Base-by-base conservation (phyloP, 306 rosid species). In the Ceratonia siliqua region DNA sequence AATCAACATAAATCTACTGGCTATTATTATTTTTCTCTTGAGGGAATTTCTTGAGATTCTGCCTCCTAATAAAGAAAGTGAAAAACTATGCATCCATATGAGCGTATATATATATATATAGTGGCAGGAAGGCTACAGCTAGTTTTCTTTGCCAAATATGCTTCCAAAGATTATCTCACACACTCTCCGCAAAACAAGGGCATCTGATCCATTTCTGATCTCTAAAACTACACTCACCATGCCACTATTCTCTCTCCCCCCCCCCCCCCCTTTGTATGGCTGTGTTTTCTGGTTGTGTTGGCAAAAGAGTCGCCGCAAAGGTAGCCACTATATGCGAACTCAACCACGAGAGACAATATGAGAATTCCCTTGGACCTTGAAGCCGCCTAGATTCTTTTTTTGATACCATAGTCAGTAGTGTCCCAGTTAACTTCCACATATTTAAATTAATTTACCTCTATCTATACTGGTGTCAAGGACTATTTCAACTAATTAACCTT, bases 141-240 rank as follows among this genome's bases (percentile, higher is more conserved):
- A 53, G 45, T 39, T 14, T 59, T 30, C 2, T 24, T 36, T 22
- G 41, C 27, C 54, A 41, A 70, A 54, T n/a, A 5, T 54, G n/a
- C 58, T 15, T 39, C 21, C 36, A 1, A 38, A 32, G 5, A 11
- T 53, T 58, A 32, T 28, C 43, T 32, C 20, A 43, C 35, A 15
- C 8, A 6, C 65, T 59, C 79, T 78, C 78, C 78, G 56, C 59
- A 75, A 75, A 78, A 82, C 82, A 67, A 66, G 80, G 68, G 67
- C 89, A 79, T 82, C 82, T 76, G 89, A 82, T 45, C 39, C 39
- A 66, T 43, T 61, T 67, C 13, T 24, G 70, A 64, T 64, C 67
- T 64, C 73, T 39, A 10, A 7, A 8, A 20, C 27, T 8, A 68
- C 55, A 77, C n/a, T n/a, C 65, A 28, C 11, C 50, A 48, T 71